These are phyloP conservation scores for Syzygium jambos DNA, from an alignment of 345 rosid species.

Conservation along the genomic window DNA sequence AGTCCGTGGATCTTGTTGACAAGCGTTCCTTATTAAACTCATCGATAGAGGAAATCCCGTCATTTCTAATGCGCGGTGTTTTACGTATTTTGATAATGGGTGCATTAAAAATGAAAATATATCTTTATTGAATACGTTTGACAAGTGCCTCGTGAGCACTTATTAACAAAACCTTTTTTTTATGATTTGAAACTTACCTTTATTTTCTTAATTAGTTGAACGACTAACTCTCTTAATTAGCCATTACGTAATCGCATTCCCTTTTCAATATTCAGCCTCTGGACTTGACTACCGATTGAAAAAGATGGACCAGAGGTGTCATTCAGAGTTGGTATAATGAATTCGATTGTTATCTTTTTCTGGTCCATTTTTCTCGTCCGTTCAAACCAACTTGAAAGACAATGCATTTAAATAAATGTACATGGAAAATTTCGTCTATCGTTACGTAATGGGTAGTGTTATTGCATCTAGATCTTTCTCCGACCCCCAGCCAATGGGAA, in stretches of 20 bases:
- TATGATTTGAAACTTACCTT: neutral
- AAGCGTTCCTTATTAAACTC: no score
- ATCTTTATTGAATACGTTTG: no score
- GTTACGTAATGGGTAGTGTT: neutral
- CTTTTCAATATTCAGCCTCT: neutral
- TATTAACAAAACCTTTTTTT: neutral
- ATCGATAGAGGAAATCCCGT: no score
- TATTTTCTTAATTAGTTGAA: no score
- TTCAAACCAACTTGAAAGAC: neutral
- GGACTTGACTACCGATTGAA: neutral
- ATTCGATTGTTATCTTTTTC: neutral
- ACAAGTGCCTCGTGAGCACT: no score
- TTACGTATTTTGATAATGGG: no score
- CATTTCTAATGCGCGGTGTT: no score
- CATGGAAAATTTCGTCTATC: neutral
- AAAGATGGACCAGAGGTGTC: neutral
- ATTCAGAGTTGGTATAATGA: neutral
- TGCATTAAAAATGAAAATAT: no score
- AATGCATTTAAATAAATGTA: neutral
- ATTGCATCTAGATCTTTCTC: neutral
- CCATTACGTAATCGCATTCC: rapidly evolving
- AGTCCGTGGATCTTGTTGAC: no score
- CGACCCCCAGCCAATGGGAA: neutral
- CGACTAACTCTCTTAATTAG: rapidly evolving
- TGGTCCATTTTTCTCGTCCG: neutral